A percentile compares a stretch with the other conserved stretches of the same genome.
phyloP scores from a whole-genome alignment of 805 yeast genomes.

The Sugiyamaella valdiviana region DNA sequence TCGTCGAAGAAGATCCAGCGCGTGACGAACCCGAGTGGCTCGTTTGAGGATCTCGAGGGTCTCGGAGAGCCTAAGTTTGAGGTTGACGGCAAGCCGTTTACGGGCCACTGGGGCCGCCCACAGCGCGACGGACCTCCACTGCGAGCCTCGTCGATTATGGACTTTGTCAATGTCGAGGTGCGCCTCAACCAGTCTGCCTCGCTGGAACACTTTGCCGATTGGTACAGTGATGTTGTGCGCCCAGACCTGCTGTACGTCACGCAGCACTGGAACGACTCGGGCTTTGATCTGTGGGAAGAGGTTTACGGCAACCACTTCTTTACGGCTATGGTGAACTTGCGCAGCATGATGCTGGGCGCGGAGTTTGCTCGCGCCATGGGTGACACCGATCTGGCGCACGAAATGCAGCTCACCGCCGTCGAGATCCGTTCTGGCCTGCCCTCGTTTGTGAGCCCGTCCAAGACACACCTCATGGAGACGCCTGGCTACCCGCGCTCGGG shows the following conservation, averaged over 20 bases:
- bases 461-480: conserved; percentile 64
- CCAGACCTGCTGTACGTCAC: conserved; percentile 65
- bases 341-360: conserved; percentile 58
- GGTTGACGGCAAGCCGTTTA: conserved; percentile 58
- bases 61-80: conserved; percentile 89
- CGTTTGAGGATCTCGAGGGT: conserved; percentile 39
- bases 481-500: conserved; percentile 50
- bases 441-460: conserved; percentile 18
- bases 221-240: conserved; percentile 50
- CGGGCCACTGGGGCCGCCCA: conserved; percentile 84
- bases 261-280: conserved; percentile 52
- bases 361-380: conserved; percentile 28
- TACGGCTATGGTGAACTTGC: conserved; percentile 67
- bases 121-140: conserved; percentile 94
- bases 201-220: conserved; percentile 27
- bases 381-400: conserved; percentile 15
- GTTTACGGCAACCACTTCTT: conserved; percentile 68
- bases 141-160: conserved; percentile 57
- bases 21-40: conserved; percentile 62
- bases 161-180: conserved; percentile 44
- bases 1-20: conserved; percentile 59
- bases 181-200: conserved; percentile 25
- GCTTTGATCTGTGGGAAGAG: conserved; percentile 96
- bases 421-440: background rate
- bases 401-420: background rate